Percentiles rank a stretch among this genome's conserved stretches.
These are phyloP conservation scores for Agrostemma githago DNA, from an alignment of 148 eudicot genomes.

Conservation along the genomic window DNA sequence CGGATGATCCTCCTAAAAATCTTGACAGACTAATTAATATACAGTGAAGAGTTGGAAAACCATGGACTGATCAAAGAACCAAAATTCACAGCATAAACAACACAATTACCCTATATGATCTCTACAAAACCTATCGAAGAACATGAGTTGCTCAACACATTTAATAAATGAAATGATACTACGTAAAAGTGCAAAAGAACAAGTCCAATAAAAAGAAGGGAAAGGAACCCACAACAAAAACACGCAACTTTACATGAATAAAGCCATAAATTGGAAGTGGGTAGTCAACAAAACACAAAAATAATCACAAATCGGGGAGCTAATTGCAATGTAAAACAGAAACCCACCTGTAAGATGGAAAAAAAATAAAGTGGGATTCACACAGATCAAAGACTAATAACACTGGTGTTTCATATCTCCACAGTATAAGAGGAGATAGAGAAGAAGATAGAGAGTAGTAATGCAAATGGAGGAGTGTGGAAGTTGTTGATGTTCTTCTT, in stretches of 20 bases:
- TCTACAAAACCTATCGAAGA: background rate
- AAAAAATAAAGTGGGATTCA: background rate
- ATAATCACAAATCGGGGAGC: background rate
- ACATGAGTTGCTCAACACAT: background rate
- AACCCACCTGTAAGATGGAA: background rate
- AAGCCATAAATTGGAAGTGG: constrained; percentile 9
- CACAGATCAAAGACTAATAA: background rate
- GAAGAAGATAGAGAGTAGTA: background rate
- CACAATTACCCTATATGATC: background rate
- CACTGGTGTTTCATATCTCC: background rate
- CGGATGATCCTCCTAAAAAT: background rate
- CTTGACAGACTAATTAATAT: background rate
- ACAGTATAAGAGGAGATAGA: background rate
- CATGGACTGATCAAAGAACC: background rate
- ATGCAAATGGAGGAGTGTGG: background rate
- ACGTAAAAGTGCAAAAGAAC: background rate
- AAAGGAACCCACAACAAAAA: constrained; percentile 12
- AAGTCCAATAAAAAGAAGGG: background rate
- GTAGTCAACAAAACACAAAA: background rate
- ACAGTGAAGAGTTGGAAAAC: background rate
- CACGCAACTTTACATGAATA: constrained; percentile 16
- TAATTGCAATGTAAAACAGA: background rate
- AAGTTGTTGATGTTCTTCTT: constrained; percentile 2
- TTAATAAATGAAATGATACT: too few species aligned
- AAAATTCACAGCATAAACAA: background rate